These are phyloP conservation scores for Yarrowia hollandica DNA, from an alignment of 805 yeast genomes.

Conservation along the genomic window DNA sequence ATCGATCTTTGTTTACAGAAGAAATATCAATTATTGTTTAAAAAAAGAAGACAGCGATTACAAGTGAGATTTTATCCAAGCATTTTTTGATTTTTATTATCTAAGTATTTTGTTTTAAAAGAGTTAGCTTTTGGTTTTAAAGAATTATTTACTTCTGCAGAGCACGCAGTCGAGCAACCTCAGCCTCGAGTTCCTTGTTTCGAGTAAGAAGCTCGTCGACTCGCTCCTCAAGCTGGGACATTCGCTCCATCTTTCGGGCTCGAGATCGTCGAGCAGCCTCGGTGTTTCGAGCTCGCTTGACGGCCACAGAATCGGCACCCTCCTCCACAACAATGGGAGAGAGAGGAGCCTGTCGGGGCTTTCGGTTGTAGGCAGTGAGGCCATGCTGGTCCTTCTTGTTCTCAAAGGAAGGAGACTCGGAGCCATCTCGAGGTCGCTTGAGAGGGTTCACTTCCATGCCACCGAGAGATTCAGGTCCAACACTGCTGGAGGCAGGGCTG, in stretches of 20 bases:
- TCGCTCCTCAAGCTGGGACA: constrained; percentile 74
- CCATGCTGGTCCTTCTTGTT: constrained; percentile 68
- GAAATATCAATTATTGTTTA: no score
- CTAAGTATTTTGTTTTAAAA: neutral
- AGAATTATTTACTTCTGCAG: constrained; percentile 5
- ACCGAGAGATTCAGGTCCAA: constrained; percentile 17
- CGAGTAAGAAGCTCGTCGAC: constrained; percentile 62
- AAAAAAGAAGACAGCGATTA: no score
- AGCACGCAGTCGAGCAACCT: constrained; percentile 55
- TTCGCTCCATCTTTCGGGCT: constrained; percentile 88
- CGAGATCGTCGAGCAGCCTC: constrained; percentile 92
- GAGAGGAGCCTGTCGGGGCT: constrained; percentile 71
- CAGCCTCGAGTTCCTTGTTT: constrained; percentile 61
- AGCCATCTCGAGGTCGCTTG: constrained; percentile 33
- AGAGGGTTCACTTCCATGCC: constrained; percentile 13
- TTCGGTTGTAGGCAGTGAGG: constrained; percentile 71
- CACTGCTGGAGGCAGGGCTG: constrained; percentile 29
- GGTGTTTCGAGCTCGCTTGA: constrained; percentile 95
- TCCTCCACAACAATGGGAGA: constrained; percentile 62
- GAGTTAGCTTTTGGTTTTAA: constrained; percentile 26
- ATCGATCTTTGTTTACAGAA: no score
- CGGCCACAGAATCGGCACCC: constrained; percentile 60
- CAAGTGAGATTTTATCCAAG: neutral
- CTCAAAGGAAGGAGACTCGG: constrained; percentile 31
- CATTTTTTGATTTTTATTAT: neutral